These are phyloP conservation scores for Plasmodium sp. DNA, from an alignment of 169 alveolate species.

Conservation along the genomic window DNA sequence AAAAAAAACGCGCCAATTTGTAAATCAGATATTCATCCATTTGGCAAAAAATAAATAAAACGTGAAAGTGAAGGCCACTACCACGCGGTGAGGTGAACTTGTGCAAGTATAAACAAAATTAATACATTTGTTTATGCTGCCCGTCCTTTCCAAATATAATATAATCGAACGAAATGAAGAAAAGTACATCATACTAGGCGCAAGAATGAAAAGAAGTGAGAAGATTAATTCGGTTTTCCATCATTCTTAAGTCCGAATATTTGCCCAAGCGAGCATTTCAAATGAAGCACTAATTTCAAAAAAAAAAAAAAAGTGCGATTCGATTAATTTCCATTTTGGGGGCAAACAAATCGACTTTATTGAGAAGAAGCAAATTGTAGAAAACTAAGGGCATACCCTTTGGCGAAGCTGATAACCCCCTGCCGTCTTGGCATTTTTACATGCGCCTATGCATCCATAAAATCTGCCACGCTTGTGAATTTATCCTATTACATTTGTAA, in stretches of 20 bases:
- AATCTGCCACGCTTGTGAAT: not conserved
- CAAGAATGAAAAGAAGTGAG: not conserved
- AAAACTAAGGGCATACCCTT: not conserved
- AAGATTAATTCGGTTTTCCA: not conserved
- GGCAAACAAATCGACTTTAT: not conserved
- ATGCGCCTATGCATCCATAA: not conserved
- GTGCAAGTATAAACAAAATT: not conserved
- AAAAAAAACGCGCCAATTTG: not conserved
- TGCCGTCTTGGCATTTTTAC: not conserved
- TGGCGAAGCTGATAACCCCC: not conserved
- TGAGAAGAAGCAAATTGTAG: not conserved
- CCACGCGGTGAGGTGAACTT: not conserved
- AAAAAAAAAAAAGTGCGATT: not conserved
- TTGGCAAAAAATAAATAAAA: not conserved
- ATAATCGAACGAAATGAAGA: not conserved
- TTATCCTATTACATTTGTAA: not conserved
- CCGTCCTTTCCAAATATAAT: not conserved
- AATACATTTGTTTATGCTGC: not conserved
- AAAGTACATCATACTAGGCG: not conserved
- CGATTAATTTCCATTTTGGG: not conserved
- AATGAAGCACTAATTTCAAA: not conserved
- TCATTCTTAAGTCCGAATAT: not conserved
- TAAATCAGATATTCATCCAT: not conserved
- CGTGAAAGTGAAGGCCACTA: not conserved
- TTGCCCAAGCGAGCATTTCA: not conserved